Base-by-base conservation (phyloP, 495 filamentous ascomycete species). In the Neurospora sp. region DNA sequence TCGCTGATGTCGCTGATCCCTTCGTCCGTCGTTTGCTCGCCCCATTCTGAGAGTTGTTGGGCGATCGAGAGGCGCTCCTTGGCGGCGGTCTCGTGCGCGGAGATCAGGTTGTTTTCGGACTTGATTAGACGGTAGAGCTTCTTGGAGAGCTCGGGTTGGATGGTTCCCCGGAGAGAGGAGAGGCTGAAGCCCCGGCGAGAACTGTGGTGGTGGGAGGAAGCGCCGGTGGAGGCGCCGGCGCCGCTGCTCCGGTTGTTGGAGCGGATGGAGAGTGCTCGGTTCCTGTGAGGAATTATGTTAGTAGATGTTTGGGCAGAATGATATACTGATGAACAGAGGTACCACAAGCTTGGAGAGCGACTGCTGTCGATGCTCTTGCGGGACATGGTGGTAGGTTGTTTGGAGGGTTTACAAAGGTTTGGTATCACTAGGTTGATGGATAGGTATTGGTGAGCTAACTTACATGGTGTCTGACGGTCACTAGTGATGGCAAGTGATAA, bases 1-100 rank as follows among this genome's bases (percentile, higher is more conserved):
- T 98, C 96, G 73, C 91, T 91, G 72, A 99, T 87, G 79, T 98
- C 95, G 10, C 89, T 92, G 76, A 99, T 83, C 44, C 90, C 89
- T 68, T 96, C 94, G 79, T 99, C 96, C 5, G 87, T 85, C 3
- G 94, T 96, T 53, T 90, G 87, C 80, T 97, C 94, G 70, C 96
- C 96, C 96, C 96, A 98, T 72, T 97, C 96, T 6, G 92, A 94
- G n/a, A 99, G 88, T 83, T 98, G 94, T 3, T 89, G 88, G 10
- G 94, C 95, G 76, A 97, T 91, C 18, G 90, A 89, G 44, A 92
- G 82, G 72, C 93, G 92, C 82, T 96, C 93, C 68, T 90, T 90
- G 27, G 89, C 92, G 11, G 96, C 96, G 1, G 89, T 79, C 82
- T 97, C 92, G 81, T 98, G 91, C 69, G 91, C 91, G 40, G 88